Percentiles rank a stretch among this genome's conserved stretches.
Evolutionary conservation across 352 stramenopile genomes (phyloP).

Genomic region (Globisporangium yorkense): DNA sequence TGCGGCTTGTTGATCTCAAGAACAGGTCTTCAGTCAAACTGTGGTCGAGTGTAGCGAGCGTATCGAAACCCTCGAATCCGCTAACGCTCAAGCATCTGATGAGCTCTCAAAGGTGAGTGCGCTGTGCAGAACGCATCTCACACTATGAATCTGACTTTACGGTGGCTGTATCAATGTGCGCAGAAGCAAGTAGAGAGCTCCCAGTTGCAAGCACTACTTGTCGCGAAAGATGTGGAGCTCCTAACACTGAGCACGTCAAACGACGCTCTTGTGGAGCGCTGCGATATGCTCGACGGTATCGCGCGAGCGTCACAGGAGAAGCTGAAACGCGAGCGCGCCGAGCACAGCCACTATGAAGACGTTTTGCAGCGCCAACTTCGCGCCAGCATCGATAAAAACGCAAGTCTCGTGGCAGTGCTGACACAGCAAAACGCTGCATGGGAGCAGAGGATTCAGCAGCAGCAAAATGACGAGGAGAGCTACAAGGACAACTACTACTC

Average conservation of each 20-base stretch:
- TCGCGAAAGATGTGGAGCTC: conserved; percentile 30
- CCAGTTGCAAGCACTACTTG: conserved; percentile 20
- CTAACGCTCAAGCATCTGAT: conserved; percentile 4
- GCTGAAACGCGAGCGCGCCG: conserved; percentile 38
- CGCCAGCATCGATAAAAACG: conserved; percentile 42
- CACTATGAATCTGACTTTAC: not conserved
- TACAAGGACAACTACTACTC: conserved; percentile 14
- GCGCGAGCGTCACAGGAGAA: conserved; percentile 53
- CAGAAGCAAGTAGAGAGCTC: conserved; percentile 21
- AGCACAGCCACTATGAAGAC: conserved; percentile 42
- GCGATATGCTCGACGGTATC: conserved; percentile 53
- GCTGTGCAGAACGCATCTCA: too few species aligned
- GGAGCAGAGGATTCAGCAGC: conserved; percentile 7
- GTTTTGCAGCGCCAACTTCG: conserved; percentile 40
- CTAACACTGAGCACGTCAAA: conserved; percentile 26
- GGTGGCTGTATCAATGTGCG: not conserved
- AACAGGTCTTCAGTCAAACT: too few species aligned
- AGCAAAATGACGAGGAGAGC: conserved; percentile 9
- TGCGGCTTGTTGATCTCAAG: too few species aligned
- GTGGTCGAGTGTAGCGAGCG: not conserved
- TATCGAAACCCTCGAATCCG: conserved; percentile 15
- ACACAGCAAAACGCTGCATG: conserved; percentile 27
- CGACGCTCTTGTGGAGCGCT: conserved; percentile 31
- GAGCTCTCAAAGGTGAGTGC: conserved; percentile 16
- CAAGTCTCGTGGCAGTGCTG: conserved; percentile 28